These are phyloP conservation scores for Hanseniaspora meyeri DNA, from an alignment of 805 yeast genomes.

Conservation along the genomic window DNA sequence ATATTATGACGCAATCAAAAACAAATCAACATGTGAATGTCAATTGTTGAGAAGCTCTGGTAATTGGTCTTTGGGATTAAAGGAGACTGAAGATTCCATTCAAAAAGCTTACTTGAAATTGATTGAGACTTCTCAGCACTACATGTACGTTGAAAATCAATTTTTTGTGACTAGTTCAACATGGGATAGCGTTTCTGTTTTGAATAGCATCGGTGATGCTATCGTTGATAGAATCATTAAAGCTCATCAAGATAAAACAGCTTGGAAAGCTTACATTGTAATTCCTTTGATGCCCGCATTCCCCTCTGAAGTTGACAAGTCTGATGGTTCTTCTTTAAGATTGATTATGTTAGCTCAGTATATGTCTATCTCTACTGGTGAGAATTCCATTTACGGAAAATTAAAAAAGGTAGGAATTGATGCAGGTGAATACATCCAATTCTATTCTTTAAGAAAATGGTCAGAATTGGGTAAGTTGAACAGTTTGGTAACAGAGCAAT, in stretches of 20 bases:
- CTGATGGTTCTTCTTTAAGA: constrained; percentile 90
- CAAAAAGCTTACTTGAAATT: constrained; percentile 84
- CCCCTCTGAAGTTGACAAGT: constrained; percentile 80
- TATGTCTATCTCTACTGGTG: constrained; percentile 84
- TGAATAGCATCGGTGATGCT: constrained; percentile 86
- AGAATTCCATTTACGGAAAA: constrained; percentile 73
- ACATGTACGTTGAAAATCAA: constrained; percentile 89
- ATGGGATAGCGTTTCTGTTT: constrained; percentile 69
- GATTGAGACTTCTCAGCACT: constrained; percentile 85
- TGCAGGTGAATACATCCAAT: constrained; percentile 84
- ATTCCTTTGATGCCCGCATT: constrained; percentile 98
- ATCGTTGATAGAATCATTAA: constrained; percentile 88
- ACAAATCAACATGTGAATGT: constrained; percentile 80
- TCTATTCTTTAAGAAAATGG: constrained; percentile 90
- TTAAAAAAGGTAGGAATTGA: constrained; percentile 66
- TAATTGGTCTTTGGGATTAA: constrained; percentile 83
- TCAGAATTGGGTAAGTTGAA: constrained; percentile 72
- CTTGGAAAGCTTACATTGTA: constrained; percentile 83
- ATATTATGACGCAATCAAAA: constrained; percentile 27
- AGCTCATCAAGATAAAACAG: constrained; percentile 63
- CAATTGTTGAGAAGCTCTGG: constrained; percentile 85
- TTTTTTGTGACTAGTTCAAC: constrained; percentile 85
- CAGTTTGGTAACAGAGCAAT: constrained; percentile 72
- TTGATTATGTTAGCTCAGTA: constrained; percentile 94
- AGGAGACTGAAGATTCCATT: constrained; percentile 75